These are phyloP conservation scores for Sclerotinia subarctica DNA, from an alignment of 2,329 filamentous ascomycete species.

Conservation along the genomic window DNA sequence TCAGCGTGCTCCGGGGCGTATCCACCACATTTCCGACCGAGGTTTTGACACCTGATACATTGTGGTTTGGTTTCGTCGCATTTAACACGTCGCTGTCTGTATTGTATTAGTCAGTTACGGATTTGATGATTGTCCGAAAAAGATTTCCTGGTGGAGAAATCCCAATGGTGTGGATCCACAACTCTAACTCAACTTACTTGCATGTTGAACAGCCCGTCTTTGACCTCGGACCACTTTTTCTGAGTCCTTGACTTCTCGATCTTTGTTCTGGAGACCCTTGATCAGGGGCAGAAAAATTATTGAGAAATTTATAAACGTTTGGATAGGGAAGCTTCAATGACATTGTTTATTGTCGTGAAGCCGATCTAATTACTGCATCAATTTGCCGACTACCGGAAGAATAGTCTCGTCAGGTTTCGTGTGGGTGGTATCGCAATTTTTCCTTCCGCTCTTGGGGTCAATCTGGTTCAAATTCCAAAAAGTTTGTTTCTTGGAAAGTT, in stretches of 20 bases:
- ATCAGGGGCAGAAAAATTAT: conserved; percentile 37
- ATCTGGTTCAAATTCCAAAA: background rate
- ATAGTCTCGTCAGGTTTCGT: conserved; percentile 9
- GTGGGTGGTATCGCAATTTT: conserved; percentile 15
- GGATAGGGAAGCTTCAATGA: conserved; percentile 37
- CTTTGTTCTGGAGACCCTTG: conserved; percentile 36
- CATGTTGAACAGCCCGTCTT: conserved; percentile 39
- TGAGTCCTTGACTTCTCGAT: conserved; percentile 37
- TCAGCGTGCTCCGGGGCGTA: conserved; percentile 36
- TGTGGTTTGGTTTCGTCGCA: conserved; percentile 39
- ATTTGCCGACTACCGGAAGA: conserved; percentile 19
- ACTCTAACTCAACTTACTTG: conserved; percentile 33
- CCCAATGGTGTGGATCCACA: conserved; percentile 7
- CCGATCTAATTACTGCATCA: conserved; percentile 24
- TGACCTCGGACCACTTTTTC: conserved; percentile 38
- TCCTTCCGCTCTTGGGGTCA: conserved; percentile 9
- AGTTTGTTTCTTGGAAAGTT: conserved; percentile 6
- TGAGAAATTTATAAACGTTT: conserved; percentile 39
- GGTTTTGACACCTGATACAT: conserved; percentile 38
- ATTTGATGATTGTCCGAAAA: conserved; percentile 11
- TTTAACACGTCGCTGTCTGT: conserved; percentile 38
- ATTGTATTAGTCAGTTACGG: conserved; percentile 24
- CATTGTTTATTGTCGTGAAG: conserved; percentile 33
- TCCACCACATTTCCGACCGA: conserved; percentile 38
- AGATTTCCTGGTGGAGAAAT: conserved; percentile 12